Evolutionary conservation across 2,329 filamentous ascomycete genomes (phyloP).

Genomic region (Fusarium buxicola): DNA sequence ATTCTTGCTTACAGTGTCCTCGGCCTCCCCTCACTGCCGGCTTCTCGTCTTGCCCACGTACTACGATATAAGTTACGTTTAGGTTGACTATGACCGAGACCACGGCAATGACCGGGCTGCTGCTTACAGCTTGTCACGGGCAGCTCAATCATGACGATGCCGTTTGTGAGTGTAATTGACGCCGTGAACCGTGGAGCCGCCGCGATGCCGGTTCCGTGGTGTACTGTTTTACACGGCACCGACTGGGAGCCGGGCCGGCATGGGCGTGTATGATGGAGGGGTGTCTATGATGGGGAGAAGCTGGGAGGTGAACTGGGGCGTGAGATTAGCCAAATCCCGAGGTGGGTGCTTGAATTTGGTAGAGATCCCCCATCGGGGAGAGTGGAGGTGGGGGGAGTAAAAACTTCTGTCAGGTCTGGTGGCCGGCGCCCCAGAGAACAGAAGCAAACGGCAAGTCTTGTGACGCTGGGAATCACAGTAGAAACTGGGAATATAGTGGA

Average conservation of each 20-base stretch:
- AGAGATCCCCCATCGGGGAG: constrained; percentile 6
- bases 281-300: constrained; percentile 22
- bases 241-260: constrained; percentile 35
- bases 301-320: not conserved
- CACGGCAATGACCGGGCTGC: constrained; percentile 21
- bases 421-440: not conserved
- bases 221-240: constrained; percentile 18
- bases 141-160: constrained; percentile 19
- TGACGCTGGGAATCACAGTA: not conserved
- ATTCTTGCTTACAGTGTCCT: constrained; percentile 22
- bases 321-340: constrained; percentile 2
- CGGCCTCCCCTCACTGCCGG: constrained; percentile 30
- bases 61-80: constrained; percentile 24
- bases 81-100: constrained; percentile 28
- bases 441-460: too few species aligned
- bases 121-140: constrained; percentile 1
- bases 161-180: not conserved
- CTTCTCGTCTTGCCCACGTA: constrained; percentile 19
- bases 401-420: constrained; percentile 1
- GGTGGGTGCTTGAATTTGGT: not conserved
- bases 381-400: constrained; percentile 12
- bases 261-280: constrained; percentile 30
- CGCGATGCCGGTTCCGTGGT: constrained; percentile 24
- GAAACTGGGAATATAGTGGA: constrained; percentile 1
- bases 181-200: constrained; percentile 7